Base-by-base conservation (phyloP, 805 yeast species). In the Candida piceae region DNA sequence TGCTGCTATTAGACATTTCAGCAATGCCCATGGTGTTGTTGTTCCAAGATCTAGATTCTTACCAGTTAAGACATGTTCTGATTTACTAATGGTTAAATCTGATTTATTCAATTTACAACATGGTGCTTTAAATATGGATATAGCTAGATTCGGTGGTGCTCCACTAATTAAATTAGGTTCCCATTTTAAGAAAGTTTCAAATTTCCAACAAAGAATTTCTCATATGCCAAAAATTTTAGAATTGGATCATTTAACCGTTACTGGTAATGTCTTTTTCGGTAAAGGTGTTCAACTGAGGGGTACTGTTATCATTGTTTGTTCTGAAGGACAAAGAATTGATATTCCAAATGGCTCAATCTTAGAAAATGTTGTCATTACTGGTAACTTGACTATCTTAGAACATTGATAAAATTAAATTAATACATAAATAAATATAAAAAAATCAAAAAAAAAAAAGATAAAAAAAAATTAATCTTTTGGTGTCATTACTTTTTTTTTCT, bases 1-100 rank as follows among this genome's bases (percentile, higher is more conserved):
- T 72, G 97, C 98, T 27, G 97, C 97, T 32, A 93, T 93, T 60
- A 84, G 95, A 67, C 90, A 89, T 67, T 93, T 93, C 67, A 72
- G 81, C 49, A 84, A 86, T 53, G 96, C 97, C 21, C 96, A 87
- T 56, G 98, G 98, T 67, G 94, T 93, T 52, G 95, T 88, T 55
- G 98, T 93, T 26, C 97, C 98, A 66, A 86, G 98, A 71, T 77
- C 96, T 29, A 81, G 98, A 62, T 93, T 93, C 76, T 75, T 93
- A 68, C 98, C 98, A 12, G 98, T 93, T 53, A 93, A 93, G 73
- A 93, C 98, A 15, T 87, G 93, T 64, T 88, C 97, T 6, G 98
- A 93, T 63, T 69, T 93, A 64, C 69, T 93, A 53, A 74, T 93
- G 56, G 98, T 93, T 48, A 93, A 93, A 67, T 88, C 97, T 8